These are phyloP conservation scores for Danielozyma ontarioensis DNA, from an alignment of 805 yeast species.

Conservation along the genomic window DNA sequence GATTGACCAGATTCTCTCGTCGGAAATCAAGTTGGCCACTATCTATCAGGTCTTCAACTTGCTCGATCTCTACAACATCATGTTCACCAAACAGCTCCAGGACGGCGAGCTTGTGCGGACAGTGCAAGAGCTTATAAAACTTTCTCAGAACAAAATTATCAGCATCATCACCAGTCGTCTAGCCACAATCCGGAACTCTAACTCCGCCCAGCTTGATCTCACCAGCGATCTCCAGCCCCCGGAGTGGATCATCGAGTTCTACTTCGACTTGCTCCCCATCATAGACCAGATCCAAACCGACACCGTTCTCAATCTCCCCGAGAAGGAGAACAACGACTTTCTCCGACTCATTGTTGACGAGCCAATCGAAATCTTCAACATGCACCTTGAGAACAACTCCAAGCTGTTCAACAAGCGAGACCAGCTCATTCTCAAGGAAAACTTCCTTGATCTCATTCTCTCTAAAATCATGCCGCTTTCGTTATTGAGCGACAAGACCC, in stretches of 20 bases:
- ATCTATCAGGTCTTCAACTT: slow-evolving; percentile 58
- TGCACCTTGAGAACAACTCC: slow-evolving; percentile 23
- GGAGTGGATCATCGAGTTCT: slow-evolving; percentile 72
- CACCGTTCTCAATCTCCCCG: slow-evolving; percentile 38
- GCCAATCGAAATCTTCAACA: slow-evolving; percentile 37
- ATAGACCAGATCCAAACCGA: slow-evolving; percentile 38
- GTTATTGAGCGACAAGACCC: slow-evolving; percentile 33
- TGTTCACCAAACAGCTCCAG: slow-evolving; percentile 50
- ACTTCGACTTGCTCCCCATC: slow-evolving; percentile 54
- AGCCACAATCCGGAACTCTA: slow-evolving; percentile 28
- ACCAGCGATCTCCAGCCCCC: slow-evolving; percentile 69
- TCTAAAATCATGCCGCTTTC: slow-evolving; percentile 48
- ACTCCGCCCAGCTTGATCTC: slow-evolving; percentile 35
- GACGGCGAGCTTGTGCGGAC: slow-evolving; percentile 16
- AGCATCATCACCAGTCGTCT: slow-evolving; percentile 23
- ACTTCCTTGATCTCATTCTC: slow-evolving; percentile 55
- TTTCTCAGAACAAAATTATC: slow-evolving; percentile 22
- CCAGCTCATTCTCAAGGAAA: slow-evolving; percentile 44
- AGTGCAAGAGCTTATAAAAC: slow-evolving; percentile 17
- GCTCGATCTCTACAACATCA: slow-evolving; percentile 61
- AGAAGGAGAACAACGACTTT: slow-evolving; percentile 30
- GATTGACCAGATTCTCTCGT: slow-evolving; percentile 62
- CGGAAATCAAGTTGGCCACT: slow-evolving; percentile 53
- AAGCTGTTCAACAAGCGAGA: slow-evolving; percentile 25
- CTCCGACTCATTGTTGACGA: slow-evolving; percentile 39